These are phyloP conservation scores for Saposhnikovia divaricata DNA, from an alignment of 129 eudicot species.

Conservation along the genomic window DNA sequence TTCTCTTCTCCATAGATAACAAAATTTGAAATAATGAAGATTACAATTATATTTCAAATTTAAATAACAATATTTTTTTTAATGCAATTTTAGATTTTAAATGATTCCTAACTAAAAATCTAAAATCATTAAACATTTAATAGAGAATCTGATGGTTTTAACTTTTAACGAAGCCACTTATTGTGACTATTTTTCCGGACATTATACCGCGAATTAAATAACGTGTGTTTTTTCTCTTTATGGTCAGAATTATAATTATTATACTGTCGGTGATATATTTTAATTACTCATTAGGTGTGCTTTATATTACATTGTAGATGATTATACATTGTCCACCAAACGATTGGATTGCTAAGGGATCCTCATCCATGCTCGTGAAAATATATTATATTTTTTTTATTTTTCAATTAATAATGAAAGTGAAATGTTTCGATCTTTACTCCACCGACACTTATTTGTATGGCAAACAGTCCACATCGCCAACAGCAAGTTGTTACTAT, in stretches of 20 bases:
- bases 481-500: slow-evolving; percentile 1
- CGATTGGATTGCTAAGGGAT: not conserved
- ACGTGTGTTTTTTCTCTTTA: not conserved
- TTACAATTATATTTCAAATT: too few species aligned
- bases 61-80: too few species aligned
- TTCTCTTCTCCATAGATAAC: too few species aligned
- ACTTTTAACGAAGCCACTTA: too few species aligned
- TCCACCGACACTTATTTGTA: not conserved
- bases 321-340: not conserved
- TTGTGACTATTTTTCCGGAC: too few species aligned
- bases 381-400: not conserved
- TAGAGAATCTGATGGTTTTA: too few species aligned
- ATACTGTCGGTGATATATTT: not conserved
- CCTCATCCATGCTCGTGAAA: not conserved
- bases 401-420: not conserved
- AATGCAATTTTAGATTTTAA: too few species aligned
- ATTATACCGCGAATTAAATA: too few species aligned
- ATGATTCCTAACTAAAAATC: too few species aligned
- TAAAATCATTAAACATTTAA: too few species aligned
- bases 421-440: not conserved
- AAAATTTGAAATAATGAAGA: too few species aligned
- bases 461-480: not conserved
- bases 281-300: not conserved
- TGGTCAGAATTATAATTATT: not conserved
- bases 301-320: not conserved